Evolutionary conservation across 169 alveolate genomes (phyloP).

Genomic region (Eimeria maxima): DNA sequence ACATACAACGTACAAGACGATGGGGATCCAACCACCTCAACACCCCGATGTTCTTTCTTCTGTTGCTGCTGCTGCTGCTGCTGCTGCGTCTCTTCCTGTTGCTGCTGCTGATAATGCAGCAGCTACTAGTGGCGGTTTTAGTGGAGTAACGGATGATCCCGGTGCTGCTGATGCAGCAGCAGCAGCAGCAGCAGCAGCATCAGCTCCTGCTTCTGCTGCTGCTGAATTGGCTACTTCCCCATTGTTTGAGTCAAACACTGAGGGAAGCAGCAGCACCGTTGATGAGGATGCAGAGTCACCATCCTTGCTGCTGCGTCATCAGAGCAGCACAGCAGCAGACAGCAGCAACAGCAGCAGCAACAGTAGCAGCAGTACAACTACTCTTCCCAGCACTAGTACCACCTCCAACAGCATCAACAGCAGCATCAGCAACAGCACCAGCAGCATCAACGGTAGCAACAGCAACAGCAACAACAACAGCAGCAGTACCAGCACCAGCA

Average conservation of each 20-base stretch:
- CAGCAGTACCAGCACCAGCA: too few species aligned
- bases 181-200: constrained; percentile 4
- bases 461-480: too few species aligned
- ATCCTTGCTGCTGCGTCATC: not conserved
- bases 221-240: too few species aligned
- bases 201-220: not conserved
- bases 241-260: not conserved
- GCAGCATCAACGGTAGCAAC: too few species aligned
- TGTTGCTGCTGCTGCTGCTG: constrained; percentile 8
- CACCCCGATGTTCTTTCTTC: too few species aligned
- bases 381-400: not conserved
- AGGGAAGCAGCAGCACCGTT: not conserved
- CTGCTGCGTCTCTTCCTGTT: not conserved
- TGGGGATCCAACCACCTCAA: too few species aligned
- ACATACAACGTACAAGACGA: too few species aligned
- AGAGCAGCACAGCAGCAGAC: constrained; percentile 18
- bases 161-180: not conserved
- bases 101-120: too few species aligned
- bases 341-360: not conserved
- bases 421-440: too few species aligned
- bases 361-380: not conserved
- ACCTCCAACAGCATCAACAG: not conserved
- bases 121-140: too few species aligned
- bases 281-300: not conserved
- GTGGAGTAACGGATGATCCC: too few species aligned